These are phyloP conservation scores for Ceratocystis variospora DNA, from an alignment of 2,329 filamentous ascomycete genomes.

Conservation along the genomic window DNA sequence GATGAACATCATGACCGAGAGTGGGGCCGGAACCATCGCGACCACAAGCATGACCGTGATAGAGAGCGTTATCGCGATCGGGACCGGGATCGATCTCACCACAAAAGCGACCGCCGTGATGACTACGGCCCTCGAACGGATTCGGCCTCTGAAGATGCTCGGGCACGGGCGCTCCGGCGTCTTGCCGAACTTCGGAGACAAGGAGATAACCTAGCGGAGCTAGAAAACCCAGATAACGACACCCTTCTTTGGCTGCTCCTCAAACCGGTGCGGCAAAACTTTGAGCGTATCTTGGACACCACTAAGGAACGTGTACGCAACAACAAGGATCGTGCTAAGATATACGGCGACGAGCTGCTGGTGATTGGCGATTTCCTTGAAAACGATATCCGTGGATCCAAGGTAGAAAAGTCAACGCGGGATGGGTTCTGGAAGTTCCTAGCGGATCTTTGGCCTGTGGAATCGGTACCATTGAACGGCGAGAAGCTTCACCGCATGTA, in stretches of 20 bases:
- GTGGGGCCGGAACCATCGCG: slow-evolving; percentile 21
- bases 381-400: slow-evolving; percentile 31
- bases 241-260: slow-evolving; percentile 38
- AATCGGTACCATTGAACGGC: slow-evolving; percentile 29
- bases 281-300: slow-evolving; percentile 45
- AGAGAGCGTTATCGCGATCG: slow-evolving; percentile 20
- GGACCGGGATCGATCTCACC: slow-evolving; percentile 32
- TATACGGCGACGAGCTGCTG: slow-evolving; percentile 47
- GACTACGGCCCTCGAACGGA: slow-evolving; percentile 41
- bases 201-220: slow-evolving; percentile 35
- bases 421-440: slow-evolving; percentile 38
- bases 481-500: slow-evolving; percentile 34
- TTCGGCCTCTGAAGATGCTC: slow-evolving; percentile 27
- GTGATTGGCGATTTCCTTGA: slow-evolving; percentile 50
- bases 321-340: slow-evolving; percentile 46
- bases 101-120: slow-evolving; percentile 51
- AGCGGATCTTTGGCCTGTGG: slow-evolving; percentile 34
- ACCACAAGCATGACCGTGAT: slow-evolving; percentile 21
- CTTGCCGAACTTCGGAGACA: slow-evolving; percentile 34
- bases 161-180: slow-evolving; percentile 30
- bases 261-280: slow-evolving; percentile 46
- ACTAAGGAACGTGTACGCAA: slow-evolving; percentile 49
- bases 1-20: slow-evolving; percentile 25
- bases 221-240: slow-evolving; percentile 33
- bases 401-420: slow-evolving; percentile 31